A percentile compares a stretch with the other conserved stretches of the same genome.
phyloP scores from a whole-genome alignment of 1,139 yeast genomes.

The Debaryomycetaceae sp. region DNA sequence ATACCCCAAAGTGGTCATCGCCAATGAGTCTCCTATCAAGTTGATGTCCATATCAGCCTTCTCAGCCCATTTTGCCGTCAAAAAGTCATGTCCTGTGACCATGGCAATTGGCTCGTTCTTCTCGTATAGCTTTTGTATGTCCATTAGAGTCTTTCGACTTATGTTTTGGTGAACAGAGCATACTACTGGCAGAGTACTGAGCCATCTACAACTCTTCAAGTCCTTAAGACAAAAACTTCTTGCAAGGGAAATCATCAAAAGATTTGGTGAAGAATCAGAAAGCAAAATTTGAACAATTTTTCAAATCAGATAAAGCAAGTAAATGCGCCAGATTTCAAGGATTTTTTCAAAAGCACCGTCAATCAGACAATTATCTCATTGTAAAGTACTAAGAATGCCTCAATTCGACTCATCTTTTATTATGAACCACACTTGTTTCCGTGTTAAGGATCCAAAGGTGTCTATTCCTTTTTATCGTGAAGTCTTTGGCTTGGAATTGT shows the following conservation, averaged over 20 bases:
- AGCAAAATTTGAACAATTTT: not conserved
- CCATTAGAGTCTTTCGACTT: slow-evolving; percentile 31
- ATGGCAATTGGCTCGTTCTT: slow-evolving; percentile 58
- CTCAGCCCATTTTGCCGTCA: slow-evolving; percentile 73
- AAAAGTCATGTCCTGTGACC: slow-evolving; percentile 84
- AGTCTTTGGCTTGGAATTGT: slow-evolving; percentile 69
- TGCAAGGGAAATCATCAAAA: not conserved
- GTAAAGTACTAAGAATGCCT: slow-evolving; percentile 21
- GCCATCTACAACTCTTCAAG: not conserved
- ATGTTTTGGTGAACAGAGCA: not conserved
- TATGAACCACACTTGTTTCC: slow-evolving; percentile 72
- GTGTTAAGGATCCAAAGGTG: slow-evolving; percentile 77
- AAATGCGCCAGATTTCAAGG: not conserved
- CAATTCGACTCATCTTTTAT: slow-evolving; percentile 34
- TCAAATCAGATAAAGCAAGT: not conserved
- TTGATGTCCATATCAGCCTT: slow-evolving; percentile 65
- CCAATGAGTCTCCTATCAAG: slow-evolving; percentile 87
- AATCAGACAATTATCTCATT: not conserved
- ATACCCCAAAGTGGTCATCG: slow-evolving; percentile 89
- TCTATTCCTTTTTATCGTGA: slow-evolving; percentile 72
- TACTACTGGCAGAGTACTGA: not conserved
- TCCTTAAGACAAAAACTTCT: not conserved
- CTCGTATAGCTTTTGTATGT: slow-evolving; percentile 41
- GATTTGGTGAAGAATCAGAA: no score
- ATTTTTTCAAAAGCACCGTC: not conserved